Conservation (phyloP, 2,329 filamentous ascomycete genomes). For the Zymoseptoria tritici region DNA sequence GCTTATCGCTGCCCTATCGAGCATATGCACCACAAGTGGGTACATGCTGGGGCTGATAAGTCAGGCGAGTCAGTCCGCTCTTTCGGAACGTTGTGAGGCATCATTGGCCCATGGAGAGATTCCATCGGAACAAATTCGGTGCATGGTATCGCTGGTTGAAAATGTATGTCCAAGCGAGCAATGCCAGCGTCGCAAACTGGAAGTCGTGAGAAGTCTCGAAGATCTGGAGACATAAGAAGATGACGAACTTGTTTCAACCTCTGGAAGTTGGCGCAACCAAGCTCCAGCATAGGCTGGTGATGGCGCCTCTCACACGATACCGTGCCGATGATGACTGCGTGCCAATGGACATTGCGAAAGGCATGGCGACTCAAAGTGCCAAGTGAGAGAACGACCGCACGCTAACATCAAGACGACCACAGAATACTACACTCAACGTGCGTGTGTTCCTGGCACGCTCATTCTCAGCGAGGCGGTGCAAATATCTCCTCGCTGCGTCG, state of each 20-base stretch:
- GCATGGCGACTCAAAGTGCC: constrained; percentile 9
- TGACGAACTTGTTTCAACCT: constrained; percentile 32
- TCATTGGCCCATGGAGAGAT: neutral
- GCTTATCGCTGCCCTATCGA: neutral
- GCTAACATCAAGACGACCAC: neutral
- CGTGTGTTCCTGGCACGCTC: constrained; percentile 44
- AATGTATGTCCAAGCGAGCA: neutral
- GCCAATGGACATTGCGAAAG: constrained; percentile 24
- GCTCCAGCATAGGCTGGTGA: constrained; percentile 42
- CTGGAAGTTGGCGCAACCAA: constrained; percentile 35
- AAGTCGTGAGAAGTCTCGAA: neutral
- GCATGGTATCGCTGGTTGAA: neutral
- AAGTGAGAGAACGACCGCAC: constrained; percentile 23
- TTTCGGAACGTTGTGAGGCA: neutral
- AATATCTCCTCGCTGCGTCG: constrained; percentile 38
- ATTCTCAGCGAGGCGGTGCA: constrained; percentile 48
- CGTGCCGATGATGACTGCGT: constrained; percentile 37
- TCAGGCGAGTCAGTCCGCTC: neutral
- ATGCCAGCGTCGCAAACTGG: neutral
- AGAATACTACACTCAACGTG: constrained; percentile 51
- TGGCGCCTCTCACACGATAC: constrained; percentile 46
- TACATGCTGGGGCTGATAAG: neutral
- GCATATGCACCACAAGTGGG: neutral
- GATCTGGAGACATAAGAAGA: neutral
- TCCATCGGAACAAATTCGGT: neutral